Evolutionary conservation across 2,329 filamentous ascomycete genomes (phyloP).

Genomic region (Verticillium isaacii): DNA sequence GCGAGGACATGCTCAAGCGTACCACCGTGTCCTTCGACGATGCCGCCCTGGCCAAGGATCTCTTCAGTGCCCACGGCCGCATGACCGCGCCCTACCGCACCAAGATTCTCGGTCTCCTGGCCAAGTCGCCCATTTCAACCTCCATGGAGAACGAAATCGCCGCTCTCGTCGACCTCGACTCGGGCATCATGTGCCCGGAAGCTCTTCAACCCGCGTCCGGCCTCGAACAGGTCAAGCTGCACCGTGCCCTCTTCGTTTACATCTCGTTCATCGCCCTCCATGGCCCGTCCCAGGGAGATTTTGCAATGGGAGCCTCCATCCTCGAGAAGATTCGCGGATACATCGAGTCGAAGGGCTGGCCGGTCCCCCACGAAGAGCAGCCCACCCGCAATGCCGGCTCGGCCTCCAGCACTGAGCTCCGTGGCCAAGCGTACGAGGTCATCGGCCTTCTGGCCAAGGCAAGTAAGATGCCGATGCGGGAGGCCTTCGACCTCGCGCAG

Average conservation of each 20-base stretch:
- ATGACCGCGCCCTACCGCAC: slow-evolving; percentile 69
- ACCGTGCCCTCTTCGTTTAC: slow-evolving; percentile 79
- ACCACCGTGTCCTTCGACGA: slow-evolving; percentile 72
- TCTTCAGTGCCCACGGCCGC: slow-evolving; percentile 73
- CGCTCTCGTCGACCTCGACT: slow-evolving; percentile 59
- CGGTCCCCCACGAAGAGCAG: slow-evolving; percentile 53
- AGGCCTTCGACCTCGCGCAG: slow-evolving; percentile 50
- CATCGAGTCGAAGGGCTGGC: slow-evolving; percentile 81
- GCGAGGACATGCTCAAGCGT: slow-evolving; percentile 83
- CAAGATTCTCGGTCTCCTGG: slow-evolving; percentile 69
- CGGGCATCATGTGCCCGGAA: slow-evolving; percentile 15
- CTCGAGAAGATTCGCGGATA: slow-evolving; percentile 68
- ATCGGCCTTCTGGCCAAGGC: slow-evolving; percentile 75
- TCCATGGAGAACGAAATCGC: slow-evolving; percentile 64
- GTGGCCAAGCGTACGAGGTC: slow-evolving; percentile 83
- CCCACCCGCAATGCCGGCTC: slow-evolving; percentile 32
- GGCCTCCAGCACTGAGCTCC: slow-evolving; percentile 53
- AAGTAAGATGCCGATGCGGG: slow-evolving; percentile 49
- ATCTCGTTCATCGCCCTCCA: slow-evolving; percentile 82
- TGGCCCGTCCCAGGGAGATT: slow-evolving; percentile 51
- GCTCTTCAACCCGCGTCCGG: slow-evolving; percentile 41
- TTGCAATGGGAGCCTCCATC: slow-evolving; percentile 64
- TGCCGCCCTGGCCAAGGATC: slow-evolving; percentile 50
- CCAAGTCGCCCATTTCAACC: slow-evolving; percentile 71
- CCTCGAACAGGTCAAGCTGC: slow-evolving; percentile 73